Percentiles rank a stretch among this genome's conserved stretches.
Evolutionary conservation across 371 early-diverging fungal species (phyloP).

Genomic region (Lichtheimia corymbifera): DNA sequence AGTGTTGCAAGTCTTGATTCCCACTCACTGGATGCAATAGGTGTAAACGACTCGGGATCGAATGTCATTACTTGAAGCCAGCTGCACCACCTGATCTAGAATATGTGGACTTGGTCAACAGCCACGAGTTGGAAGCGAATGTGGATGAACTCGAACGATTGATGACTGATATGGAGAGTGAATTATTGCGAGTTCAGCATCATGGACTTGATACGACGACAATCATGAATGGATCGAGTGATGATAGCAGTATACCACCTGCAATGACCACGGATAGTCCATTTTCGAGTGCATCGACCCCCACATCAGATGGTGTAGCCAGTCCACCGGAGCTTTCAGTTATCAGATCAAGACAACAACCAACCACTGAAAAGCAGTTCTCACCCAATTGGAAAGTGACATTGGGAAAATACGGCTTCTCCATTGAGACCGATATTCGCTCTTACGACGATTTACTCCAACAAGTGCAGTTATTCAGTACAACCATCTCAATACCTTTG

Average conservation of each 20-base stretch:
- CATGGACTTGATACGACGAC: no score
- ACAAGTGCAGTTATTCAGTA: constrained; percentile 6
- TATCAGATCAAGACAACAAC: neutral
- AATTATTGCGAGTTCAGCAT: constrained; percentile 13
- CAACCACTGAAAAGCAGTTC: neutral
- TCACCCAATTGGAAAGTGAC: constrained; percentile 16
- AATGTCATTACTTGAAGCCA: constrained; percentile 18
- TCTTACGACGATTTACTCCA: constrained; percentile 21
- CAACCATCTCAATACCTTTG: neutral
- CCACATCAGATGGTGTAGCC: neutral
- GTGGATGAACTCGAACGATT: constrained; percentile 12
- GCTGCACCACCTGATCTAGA: constrained; percentile 10
- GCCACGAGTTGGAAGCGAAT: constrained; percentile 8
- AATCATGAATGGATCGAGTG: no score
- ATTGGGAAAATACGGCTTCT: constrained; percentile 13
- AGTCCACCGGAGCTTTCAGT: constrained; percentile 3
- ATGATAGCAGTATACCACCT: no score
- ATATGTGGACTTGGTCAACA: constrained; percentile 13
- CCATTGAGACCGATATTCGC: constrained; percentile 25
- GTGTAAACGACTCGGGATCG: constrained; percentile 15
- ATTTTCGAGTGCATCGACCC: no score
- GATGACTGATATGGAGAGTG: constrained; percentile 11
- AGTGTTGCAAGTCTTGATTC: neutral
- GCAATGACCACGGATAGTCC: no score
- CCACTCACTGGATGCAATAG: neutral